A percentile compares a stretch with the other conserved stretches of the same genome.
Conservation (phyloP, 169 alveolate species). For the Plasmodium ovale region DNA sequence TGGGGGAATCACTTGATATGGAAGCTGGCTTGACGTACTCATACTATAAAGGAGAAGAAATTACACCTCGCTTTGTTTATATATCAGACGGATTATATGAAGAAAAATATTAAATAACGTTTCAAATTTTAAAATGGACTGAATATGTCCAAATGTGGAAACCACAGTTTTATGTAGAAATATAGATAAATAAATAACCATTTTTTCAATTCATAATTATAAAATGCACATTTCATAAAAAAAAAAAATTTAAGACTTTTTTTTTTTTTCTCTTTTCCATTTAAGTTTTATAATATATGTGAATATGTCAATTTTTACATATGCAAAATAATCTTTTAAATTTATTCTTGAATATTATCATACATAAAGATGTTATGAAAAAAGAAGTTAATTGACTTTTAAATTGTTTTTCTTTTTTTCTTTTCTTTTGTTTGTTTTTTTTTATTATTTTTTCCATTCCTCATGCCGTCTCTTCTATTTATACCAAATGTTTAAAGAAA, state of each 20-base stretch:
- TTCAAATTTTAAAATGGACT: conserved; percentile 4
- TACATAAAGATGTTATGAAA: not conserved
- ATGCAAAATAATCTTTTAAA: too few relatives aligned
- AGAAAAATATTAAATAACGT: conserved; percentile 86
- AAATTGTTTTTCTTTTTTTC: not conserved
- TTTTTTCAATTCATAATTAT: conserved; percentile 32
- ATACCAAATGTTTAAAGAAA: not conserved
- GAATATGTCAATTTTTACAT: too few relatives aligned
- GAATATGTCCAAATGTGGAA: not conserved
- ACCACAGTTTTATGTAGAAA: not conserved
- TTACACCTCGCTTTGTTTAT: conserved; percentile 93
- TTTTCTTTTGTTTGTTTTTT: too few relatives aligned
- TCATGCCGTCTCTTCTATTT: not conserved
- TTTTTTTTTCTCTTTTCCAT: too few relatives aligned
- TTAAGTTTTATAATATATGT: too few relatives aligned
- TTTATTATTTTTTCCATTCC: too few relatives aligned
- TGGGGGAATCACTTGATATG: conserved; percentile 93
- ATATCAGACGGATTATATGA: conserved; percentile 93
- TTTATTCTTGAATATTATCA: not conserved
- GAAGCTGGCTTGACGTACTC: conserved; percentile 92
- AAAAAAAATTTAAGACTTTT: not conserved
- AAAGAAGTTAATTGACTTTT: not conserved
- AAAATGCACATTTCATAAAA: not conserved
- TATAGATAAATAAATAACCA: conserved; percentile 8
- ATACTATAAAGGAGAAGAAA: conserved; percentile 94